Evolutionary conservation across 2,329 filamentous ascomycete species (phyloP), one percentile per base, ranked within the genome.

Genomic region (Furcasterigmium furcatum): DNA sequence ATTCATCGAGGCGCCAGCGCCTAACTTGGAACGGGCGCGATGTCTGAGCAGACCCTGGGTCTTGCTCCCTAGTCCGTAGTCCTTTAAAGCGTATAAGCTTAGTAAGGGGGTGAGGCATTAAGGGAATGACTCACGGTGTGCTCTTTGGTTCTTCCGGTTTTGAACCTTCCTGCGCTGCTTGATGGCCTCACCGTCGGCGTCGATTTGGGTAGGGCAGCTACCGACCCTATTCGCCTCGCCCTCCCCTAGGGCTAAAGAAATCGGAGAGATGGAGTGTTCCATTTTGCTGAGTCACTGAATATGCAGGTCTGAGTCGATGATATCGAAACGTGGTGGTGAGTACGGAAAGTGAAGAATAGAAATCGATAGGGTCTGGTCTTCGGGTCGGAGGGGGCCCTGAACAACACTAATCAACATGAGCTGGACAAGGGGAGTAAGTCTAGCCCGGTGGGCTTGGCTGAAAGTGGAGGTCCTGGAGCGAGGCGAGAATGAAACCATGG

Each of bases 121-220:
- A 38, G 4, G 22, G 6, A 12, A 18, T 13, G 14, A 44, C 48
- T 43, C 16, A 50, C 48, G 43, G 19, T 41, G 48, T 19, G 45
- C 48, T 46, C 46, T 45, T 32, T 50, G 48, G 34, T 50, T 48
- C 25, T 32, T 36, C 12, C 48, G 48, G 20, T 48, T 50, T 27
- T 50, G 48, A 12, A 41, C 4, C 38, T 45, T 50, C 30, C 41
- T 48, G 12, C 40, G 43, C 27, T 47, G 41, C 20, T 47, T 49
- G 13, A 30, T 44, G 35, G 21, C 24, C n/a, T 44, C 41, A 25
- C 24, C 25, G 22, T 25, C 27, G 10, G 18, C 39, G 3, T 41
- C 25, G 24, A 12, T 7, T 7, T 27, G 24, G 24, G 7, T 12
- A 12, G 24, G 12, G 12, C 24, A 27, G 24, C 7, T 27, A 7